Evolutionary conservation across 1,284 basidiomycete genomes (phyloP), one percentile per base, ranked within the genome.

Genomic region (Spongispora temasekensis): DNA sequence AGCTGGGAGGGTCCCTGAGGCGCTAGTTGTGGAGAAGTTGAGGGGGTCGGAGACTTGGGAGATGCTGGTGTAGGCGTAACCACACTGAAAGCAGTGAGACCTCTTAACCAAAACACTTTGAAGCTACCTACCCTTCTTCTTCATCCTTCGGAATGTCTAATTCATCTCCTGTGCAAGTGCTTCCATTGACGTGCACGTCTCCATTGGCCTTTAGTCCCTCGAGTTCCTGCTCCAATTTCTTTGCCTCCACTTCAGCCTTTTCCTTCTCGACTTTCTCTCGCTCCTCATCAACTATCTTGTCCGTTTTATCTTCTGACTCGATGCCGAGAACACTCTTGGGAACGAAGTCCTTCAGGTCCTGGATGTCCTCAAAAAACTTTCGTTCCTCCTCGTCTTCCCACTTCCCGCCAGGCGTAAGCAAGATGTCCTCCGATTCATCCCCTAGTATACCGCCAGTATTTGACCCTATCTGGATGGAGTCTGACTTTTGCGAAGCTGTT

Each of bases 381-480:
- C 92, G 84, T 72, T 98, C 95, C 76, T 99, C 97, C 64, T 99
- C 97, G 69, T 99, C 97, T 72, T 96, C 94, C 97, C 97, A 99
- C 70, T 98, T 97, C 4, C 94, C 91, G 3, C 90, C 89, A 7
- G 82, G 77, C 3, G 78, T 77, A 28, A 85, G 75, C 17, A 81
- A 73, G 17, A 83, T 80, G 53, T 92, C 85, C 2, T 86, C 81
- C 3, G 84, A 81, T 19, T 89, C 84, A 57, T 78, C 77, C 13
- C 76, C 74, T 3, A 76, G 62, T 13, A 75, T 58, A 35, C 75
- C 81, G 42, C 68, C 79, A 1, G 76, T 75, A 67, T 80, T 83
- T 10, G 83, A 76, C n/a, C 88, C 87, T 53, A 94, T 90, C 44
- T 88, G 80, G 50, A 94, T 93, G 1, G 91, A 92, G 67, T 90